Conservation (phyloP, 139 green algal genomes). For the Chlorella sp. region DNA sequence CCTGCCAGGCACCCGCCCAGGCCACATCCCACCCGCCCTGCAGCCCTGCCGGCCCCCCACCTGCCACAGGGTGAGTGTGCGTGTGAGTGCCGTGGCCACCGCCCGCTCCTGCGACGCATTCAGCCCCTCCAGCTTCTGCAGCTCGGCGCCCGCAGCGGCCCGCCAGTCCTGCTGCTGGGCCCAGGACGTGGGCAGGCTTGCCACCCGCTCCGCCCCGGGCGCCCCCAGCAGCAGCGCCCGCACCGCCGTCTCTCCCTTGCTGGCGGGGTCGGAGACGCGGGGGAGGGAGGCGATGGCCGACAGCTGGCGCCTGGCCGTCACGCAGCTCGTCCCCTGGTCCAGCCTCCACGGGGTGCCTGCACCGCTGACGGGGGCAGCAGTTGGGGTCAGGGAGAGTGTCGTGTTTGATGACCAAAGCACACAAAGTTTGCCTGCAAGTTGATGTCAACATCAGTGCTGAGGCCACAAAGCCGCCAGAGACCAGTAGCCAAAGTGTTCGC, state of each 20-base stretch:
- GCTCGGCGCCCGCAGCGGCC: background rate
- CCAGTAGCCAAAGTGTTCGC: background rate
- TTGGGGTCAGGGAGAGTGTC: background rate
- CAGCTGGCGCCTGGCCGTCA: slow-evolving; percentile 47
- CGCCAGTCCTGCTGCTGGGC: background rate
- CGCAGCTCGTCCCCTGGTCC: slow-evolving; percentile 30
- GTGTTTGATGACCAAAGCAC: background rate
- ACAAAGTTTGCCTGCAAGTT: no score
- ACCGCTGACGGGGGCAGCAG: background rate
- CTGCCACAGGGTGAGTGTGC: slow-evolving; percentile 78
- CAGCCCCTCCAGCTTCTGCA: background rate
- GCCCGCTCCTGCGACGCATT: slow-evolving; percentile 71
- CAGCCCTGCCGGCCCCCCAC: background rate
- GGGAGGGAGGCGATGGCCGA: slow-evolving; percentile 14
- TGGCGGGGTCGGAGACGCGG: background rate
- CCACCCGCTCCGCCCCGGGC: slow-evolving; percentile 16
- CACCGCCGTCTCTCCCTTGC: slow-evolving; percentile 49
- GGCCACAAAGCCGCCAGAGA: background rate
- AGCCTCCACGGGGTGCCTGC: slow-evolving; percentile 27
- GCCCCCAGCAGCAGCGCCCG: slow-evolving; percentile 49
- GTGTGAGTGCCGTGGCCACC: slow-evolving; percentile 67
- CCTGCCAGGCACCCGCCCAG: background rate
- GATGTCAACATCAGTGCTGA: no score
- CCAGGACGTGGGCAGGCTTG: slow-evolving; percentile 56
- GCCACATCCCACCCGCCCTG: background rate